Base-by-base conservation (phyloP, 2,329 filamentous ascomycete genomes). In the Aspergillus texensis region DNA sequence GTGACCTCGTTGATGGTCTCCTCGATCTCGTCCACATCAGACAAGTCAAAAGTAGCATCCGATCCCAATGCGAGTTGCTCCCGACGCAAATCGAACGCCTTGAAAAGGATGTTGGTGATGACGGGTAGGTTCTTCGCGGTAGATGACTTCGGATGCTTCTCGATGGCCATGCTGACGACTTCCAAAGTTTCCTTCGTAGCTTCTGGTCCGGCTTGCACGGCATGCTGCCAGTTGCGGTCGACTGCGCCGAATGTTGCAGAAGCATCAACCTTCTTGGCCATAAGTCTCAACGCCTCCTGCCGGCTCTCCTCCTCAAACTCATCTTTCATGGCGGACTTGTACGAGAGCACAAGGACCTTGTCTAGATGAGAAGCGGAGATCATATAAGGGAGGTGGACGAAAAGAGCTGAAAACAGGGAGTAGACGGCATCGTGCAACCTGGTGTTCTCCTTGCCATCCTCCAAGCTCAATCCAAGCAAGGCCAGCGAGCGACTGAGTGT, bases 321-420 rank as follows among this genome's bases (percentile, higher is more conserved):
- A 28, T 88, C 83, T 4, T 86, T 83, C 61, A 84, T 84, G 19
- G 91, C 89, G 54, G 93, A 95, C 56, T 84, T 82, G 74, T 90
- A 91, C 6, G 92, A 94, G 12, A 92, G 84, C 16, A 84, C 80
- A 30, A 98, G 79, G 54, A 96, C 85, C 56, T 85, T 87, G 66
- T 91, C 88, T 12, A 98, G 79, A 69, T 94, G 89, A 6, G 86
- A 83, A 1, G 87, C 87, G 12, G 93, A 92, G 65, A 98, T 83
- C 88, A 98, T 96, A 79, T 92, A 97, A 1, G 94, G 93, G 30
- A 98, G 81, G 70, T 95, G 88, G 69, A 95, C 89, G 14, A 94
- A 87, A 52, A 97, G 83, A 9, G 93, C 87, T 55, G 89, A 90
- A 65, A 97, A 83, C 62, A 98, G 88, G 0, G 91, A 86, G 77